Conservation (phyloP, 345 rosid genomes). For the Geranium rotundifolium region DNA sequence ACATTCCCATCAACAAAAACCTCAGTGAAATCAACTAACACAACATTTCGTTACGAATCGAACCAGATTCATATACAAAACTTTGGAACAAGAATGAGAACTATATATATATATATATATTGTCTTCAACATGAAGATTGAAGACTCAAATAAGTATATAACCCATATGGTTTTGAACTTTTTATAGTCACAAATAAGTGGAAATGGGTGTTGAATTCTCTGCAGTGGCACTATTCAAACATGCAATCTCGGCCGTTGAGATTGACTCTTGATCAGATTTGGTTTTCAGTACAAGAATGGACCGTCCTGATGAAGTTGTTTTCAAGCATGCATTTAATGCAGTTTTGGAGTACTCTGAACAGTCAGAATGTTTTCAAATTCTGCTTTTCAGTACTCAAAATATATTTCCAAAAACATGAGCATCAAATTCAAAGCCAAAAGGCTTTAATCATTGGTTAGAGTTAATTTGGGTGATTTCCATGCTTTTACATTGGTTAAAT, state of each 20-base stretch:
- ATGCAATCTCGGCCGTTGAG: neutral
- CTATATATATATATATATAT: neutral
- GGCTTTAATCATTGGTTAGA: no score
- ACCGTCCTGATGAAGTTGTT: neutral
- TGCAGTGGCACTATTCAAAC: no score
- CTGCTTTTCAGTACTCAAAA: neutral
- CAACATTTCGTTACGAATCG: no score
- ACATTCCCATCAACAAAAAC: constrained; percentile 40
- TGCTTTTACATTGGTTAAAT: no score
- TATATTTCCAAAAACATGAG: no score
- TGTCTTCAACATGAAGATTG: neutral
- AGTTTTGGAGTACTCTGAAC: neutral
- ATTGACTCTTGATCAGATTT: neutral
- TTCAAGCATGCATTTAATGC: neutral
- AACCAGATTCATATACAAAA: no score
- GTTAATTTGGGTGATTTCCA: no score
- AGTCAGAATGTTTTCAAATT: neutral
- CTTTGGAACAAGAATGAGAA: neutral
- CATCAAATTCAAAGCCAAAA: no score
- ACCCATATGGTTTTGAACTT: neutral
- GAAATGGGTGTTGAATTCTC: no score
- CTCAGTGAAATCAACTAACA: constrained; percentile 1
- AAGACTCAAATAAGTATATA: neutral
- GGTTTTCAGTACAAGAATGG: neutral
- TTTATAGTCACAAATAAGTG: no score